phyloP scores from a whole-genome alignment of 495 filamentous ascomycete genomes.

The Xylaria castorea region DNA sequence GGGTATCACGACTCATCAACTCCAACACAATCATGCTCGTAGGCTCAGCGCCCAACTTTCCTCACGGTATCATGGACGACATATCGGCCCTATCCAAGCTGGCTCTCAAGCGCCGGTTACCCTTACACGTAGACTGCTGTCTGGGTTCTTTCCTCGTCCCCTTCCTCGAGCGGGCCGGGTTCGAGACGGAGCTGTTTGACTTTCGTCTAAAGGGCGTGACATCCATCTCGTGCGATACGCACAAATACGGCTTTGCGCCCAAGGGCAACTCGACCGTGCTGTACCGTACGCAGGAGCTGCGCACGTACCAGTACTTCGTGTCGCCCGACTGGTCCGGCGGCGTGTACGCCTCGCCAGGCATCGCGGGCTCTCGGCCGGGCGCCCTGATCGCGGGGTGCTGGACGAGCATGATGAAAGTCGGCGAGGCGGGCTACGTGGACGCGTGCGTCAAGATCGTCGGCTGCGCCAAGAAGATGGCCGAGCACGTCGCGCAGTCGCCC shows the following conservation, averaged over 20 bases:
- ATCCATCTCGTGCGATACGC: slow-evolving; percentile 93
- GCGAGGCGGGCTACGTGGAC: slow-evolving; percentile 87
- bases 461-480: slow-evolving; percentile 80
- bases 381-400: slow-evolving; percentile 94
- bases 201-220: slow-evolving; percentile 95
- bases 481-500: slow-evolving; percentile 71
- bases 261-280: slow-evolving; percentile 94
- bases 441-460: slow-evolving; percentile 89
- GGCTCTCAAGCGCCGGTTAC: slow-evolving; percentile 76
- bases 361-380: slow-evolving; percentile 90
- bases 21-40: slow-evolving; percentile 96
- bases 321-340: slow-evolving; percentile 94
- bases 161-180: slow-evolving; percentile 89
- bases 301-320: slow-evolving; percentile 94
- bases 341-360: slow-evolving; percentile 89
- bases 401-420: slow-evolving; percentile 85
- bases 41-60: slow-evolving; percentile 95
- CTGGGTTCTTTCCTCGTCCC: slow-evolving; percentile 94
- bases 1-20: slow-evolving; percentile 87
- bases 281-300: slow-evolving; percentile 79
- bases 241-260: slow-evolving; percentile 98
- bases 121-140: slow-evolving; percentile 97
- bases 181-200: slow-evolving; percentile 85
- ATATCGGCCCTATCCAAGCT: slow-evolving; percentile 85
- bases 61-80: slow-evolving; percentile 97